Evolutionary conservation across 495 filamentous ascomycete genomes (phyloP).

Genomic region (Xylaria longipes): DNA sequence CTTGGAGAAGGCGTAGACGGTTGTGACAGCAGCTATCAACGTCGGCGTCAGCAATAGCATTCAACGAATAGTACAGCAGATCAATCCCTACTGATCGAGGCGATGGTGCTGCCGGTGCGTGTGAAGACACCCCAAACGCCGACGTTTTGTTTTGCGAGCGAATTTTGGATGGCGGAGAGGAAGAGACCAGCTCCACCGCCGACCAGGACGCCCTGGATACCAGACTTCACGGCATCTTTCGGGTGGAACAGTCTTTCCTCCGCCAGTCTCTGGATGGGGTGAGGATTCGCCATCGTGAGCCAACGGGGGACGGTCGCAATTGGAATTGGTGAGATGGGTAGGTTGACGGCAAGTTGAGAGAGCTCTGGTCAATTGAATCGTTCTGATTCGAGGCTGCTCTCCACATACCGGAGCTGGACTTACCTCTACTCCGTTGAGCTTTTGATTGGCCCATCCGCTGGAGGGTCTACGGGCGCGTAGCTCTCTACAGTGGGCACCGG

Average conservation of each 20-base stretch:
- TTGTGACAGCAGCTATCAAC: conserved; percentile 74
- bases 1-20: conserved; percentile 75
- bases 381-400: conserved; percentile 18
- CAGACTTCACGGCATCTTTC: conserved; percentile 74
- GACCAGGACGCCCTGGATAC: conserved; percentile 67
- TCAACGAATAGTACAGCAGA: not conserved
- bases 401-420: conserved; percentile 23
- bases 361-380: conserved; percentile 15
- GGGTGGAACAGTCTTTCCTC: conserved; percentile 64
- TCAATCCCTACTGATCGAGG: conserved; percentile 44
- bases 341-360: conserved; percentile 7
- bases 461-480: no score
- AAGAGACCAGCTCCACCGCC: conserved; percentile 72
- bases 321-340: conserved; percentile 13
- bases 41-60: conserved; percentile 27
- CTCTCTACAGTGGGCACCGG: not conserved
- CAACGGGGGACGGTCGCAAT: conserved; percentile 32
- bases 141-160: conserved; percentile 78
- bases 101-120: conserved; percentile 51
- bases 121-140: conserved; percentile 79
- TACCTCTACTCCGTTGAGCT: conserved; percentile 17
- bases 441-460: not conserved
- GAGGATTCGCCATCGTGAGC: conserved; percentile 40
- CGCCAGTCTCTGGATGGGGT: conserved; percentile 28
- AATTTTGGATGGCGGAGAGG: conserved; percentile 81